phyloP scores from a whole-genome alignment of 2,329 filamentous ascomycete species.

The Phaeosphaeriaceae sp. region DNA sequence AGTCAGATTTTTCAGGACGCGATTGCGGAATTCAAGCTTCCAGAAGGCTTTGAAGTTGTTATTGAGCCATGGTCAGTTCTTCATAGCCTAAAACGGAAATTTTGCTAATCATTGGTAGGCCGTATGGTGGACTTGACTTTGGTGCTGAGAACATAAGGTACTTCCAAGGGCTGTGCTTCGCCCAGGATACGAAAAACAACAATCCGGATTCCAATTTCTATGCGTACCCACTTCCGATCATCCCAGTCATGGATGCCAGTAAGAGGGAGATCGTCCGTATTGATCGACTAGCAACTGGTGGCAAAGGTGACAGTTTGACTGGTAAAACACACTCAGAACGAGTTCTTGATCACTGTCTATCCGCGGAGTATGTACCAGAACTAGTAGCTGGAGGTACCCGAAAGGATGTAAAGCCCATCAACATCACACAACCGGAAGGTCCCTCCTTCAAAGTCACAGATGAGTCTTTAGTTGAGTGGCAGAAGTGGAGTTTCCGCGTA shows the following conservation, averaged over 20 bases:
- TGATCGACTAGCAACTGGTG: slow-evolving; percentile 47
- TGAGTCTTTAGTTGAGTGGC: slow-evolving; percentile 54
- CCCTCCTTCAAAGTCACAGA: slow-evolving; percentile 66
- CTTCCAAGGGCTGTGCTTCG: slow-evolving; percentile 63
- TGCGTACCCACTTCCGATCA: slow-evolving; percentile 47
- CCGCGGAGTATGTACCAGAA: slow-evolving; percentile 58
- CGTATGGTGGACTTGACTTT: slow-evolving; percentile 61
- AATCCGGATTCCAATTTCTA: slow-evolving; percentile 54
- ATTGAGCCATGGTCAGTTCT: slow-evolving; percentile 57
- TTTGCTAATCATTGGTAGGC: slow-evolving; percentile 33
- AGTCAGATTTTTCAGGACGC: slow-evolving; percentile 61
- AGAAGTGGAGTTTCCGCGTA: slow-evolving; percentile 54
- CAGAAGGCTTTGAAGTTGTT: slow-evolving; percentile 62
- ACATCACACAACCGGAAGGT: slow-evolving; percentile 74
- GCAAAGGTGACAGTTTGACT: slow-evolving; percentile 45
- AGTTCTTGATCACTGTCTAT: slow-evolving; percentile 57
- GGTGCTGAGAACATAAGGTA: slow-evolving; percentile 57
- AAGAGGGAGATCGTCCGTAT: slow-evolving; percentile 44
- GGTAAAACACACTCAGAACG: slow-evolving; percentile 48
- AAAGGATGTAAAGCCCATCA: slow-evolving; percentile 67
- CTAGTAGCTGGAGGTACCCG: slow-evolving; percentile 47
- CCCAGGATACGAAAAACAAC: slow-evolving; percentile 53
- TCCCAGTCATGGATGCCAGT: slow-evolving; percentile 47
- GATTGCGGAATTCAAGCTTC: slow-evolving; percentile 59
- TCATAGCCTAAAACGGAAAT: background rate